These are phyloP conservation scores for Coffea humblotiana DNA, from an alignment of 305 asterid species.

Conservation along the genomic window DNA sequence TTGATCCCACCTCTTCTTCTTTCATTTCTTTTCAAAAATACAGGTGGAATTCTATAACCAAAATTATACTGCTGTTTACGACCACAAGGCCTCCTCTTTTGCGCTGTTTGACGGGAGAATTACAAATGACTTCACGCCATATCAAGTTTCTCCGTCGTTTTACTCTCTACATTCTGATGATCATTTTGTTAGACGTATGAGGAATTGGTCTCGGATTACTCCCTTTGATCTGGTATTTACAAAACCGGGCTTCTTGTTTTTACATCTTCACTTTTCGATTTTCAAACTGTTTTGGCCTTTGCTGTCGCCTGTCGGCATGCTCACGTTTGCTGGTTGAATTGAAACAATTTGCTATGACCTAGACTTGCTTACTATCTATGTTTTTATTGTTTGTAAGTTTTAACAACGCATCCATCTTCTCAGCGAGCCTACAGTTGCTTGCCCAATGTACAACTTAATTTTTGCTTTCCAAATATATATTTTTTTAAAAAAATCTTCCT, in stretches of 20 bases:
- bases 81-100: conserved; percentile 15
- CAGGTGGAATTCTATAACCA: conserved; percentile 13
- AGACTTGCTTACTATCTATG: background rate
- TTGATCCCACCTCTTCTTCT: background rate
- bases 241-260: background rate
- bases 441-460: no score
- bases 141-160: conserved; percentile 11
- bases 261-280: no score
- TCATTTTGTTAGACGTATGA: conserved; percentile 11
- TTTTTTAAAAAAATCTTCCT: background rate
- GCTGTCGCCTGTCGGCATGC: background rate
- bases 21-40: background rate
- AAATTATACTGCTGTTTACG: conserved; percentile 4
- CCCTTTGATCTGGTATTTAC: conserved; percentile 14
- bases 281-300: background rate
- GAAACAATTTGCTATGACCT: background rate
- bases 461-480: background rate
- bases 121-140: conserved; percentile 9
- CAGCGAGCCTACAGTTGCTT: background rate
- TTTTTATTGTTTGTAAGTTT: background rate
- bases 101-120: conserved; percentile 15
- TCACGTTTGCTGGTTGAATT: background rate
- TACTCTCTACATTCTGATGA: background rate
- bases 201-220: conserved; percentile 12
- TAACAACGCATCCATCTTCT: background rate